These are phyloP conservation scores for Bryoglossum gracile DNA, from an alignment of 495 filamentous ascomycete genomes.

Conservation along the genomic window DNA sequence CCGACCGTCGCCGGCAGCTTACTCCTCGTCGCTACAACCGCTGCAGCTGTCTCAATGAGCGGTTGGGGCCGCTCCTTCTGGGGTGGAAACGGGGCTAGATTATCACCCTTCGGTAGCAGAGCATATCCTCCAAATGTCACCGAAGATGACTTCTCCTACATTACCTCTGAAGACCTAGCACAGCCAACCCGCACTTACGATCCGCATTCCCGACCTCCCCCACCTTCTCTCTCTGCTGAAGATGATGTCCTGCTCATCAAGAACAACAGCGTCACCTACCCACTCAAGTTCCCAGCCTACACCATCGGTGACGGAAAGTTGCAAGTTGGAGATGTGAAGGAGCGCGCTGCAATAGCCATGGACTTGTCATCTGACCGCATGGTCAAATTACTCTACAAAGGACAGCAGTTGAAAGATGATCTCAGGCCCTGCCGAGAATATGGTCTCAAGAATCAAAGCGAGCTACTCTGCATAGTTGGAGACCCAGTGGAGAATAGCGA, in stretches of 20 bases:
- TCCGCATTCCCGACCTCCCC: constrained; percentile 26
- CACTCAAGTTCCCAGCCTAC: constrained; percentile 71
- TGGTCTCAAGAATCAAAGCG: constrained; percentile 71
- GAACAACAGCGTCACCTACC: constrained; percentile 63
- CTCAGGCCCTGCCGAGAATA: constrained; percentile 59
- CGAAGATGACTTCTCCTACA: constrained; percentile 76
- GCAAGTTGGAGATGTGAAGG: constrained; percentile 57
- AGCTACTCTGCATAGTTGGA: constrained; percentile 61
- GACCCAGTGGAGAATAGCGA: constrained; percentile 27
- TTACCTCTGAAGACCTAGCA: constrained; percentile 62
- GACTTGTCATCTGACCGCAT: constrained; percentile 51
- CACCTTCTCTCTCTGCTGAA: constrained; percentile 37
- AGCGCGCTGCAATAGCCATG: constrained; percentile 56
- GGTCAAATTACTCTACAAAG: constrained; percentile 77
- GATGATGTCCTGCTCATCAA: constrained; percentile 75
- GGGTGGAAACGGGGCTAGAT: constrained; percentile 28
- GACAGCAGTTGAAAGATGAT: constrained; percentile 64
- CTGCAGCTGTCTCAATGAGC: constrained; percentile 24
- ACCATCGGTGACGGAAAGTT: constrained; percentile 73
- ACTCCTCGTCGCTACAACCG: constrained; percentile 13
- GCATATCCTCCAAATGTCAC: constrained; percentile 51
- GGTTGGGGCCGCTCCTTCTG: constrained; percentile 23
- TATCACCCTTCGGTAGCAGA: constrained; percentile 39
- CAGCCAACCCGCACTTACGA: constrained; percentile 35
- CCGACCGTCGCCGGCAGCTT: constrained; percentile 9